Evolutionary conservation across 441 rosid genomes (phyloP).

Genomic region (Mallotus repandus): DNA sequence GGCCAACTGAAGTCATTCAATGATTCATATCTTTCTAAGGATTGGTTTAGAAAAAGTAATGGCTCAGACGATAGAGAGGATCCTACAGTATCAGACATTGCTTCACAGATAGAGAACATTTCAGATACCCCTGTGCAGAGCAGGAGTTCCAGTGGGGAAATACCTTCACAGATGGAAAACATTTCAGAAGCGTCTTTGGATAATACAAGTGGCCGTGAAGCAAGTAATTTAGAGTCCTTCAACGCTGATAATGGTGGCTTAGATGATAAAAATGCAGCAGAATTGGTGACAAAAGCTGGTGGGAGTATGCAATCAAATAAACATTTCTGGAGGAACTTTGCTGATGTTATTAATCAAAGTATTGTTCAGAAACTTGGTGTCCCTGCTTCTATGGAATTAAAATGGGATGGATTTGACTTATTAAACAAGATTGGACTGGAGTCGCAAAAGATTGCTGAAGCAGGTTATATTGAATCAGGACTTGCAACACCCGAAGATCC

Average conservation of each 20-base stretch:
- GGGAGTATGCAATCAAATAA: conserved; percentile 42
- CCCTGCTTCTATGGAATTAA: conserved; percentile 59
- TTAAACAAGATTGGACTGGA: conserved; percentile 70
- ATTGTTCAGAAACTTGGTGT: conserved; percentile 72
- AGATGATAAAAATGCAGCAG: conserved; percentile 26
- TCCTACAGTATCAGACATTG: conserved; percentile 30
- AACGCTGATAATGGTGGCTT: conserved; percentile 26
- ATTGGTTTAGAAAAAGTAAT: conserved; percentile 32
- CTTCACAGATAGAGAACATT: conserved; percentile 32
- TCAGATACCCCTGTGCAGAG: conserved; percentile 28
- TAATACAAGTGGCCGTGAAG: conserved; percentile 26
- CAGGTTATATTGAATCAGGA: conserved; percentile 78
- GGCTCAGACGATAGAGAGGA: conserved; percentile 28
- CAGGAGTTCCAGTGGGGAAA: neutral
- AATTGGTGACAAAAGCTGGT: conserved; percentile 32
- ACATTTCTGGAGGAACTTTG: conserved; percentile 68
- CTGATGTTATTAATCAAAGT: conserved; percentile 57
- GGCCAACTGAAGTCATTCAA: conserved; percentile 79
- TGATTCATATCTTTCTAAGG: conserved; percentile 45
- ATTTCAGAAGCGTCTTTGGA: conserved; percentile 30
- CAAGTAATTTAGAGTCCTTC: conserved; percentile 24
- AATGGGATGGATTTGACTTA: conserved; percentile 77
- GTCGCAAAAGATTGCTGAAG: conserved; percentile 74
- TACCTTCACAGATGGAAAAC: conserved; percentile 29
- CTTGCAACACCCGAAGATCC: conserved; percentile 62